phyloP scores from a whole-genome alignment of 257 asterid species.

The Plectranthus barbatus region DNA sequence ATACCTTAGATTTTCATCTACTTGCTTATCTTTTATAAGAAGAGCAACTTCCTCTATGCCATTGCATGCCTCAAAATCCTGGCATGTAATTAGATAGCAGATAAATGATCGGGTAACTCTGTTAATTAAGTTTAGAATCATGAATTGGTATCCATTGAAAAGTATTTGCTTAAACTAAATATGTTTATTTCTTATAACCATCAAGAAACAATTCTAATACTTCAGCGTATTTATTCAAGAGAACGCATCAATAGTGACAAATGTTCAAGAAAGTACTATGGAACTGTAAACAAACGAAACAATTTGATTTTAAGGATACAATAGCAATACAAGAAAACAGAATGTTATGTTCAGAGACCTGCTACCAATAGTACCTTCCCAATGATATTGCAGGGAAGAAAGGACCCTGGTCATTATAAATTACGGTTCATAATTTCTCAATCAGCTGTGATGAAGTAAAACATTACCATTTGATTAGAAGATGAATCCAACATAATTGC shows the following conservation, averaged over 20 bases:
- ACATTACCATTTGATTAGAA: constrained; percentile 76
- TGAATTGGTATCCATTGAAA: not conserved
- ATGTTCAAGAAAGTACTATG: too few species aligned
- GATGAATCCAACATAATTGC: constrained; percentile 91
- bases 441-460: constrained; percentile 1
- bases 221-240: too few species aligned
- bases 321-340: too few species aligned
- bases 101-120: constrained; percentile 10
- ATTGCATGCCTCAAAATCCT: constrained; percentile 90
- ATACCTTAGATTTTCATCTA: constrained; percentile 73
- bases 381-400: too few species aligned
- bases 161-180: not conserved
- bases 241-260: too few species aligned
- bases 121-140: not conserved
- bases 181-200: not conserved
- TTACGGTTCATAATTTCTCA: not conserved
- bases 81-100: constrained; percentile 13
- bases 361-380: too few species aligned
- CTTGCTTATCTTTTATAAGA: constrained; percentile 68
- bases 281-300: too few species aligned
- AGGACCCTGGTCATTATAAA: too few species aligned
- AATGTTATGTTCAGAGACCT: too few species aligned
- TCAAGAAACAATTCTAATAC: too few species aligned
- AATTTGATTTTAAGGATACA: too few species aligned
- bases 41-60: constrained; percentile 48